Base-by-base conservation (phyloP, 1,284 basidiomycete species). In the Ceratobasidium sp. region DNA sequence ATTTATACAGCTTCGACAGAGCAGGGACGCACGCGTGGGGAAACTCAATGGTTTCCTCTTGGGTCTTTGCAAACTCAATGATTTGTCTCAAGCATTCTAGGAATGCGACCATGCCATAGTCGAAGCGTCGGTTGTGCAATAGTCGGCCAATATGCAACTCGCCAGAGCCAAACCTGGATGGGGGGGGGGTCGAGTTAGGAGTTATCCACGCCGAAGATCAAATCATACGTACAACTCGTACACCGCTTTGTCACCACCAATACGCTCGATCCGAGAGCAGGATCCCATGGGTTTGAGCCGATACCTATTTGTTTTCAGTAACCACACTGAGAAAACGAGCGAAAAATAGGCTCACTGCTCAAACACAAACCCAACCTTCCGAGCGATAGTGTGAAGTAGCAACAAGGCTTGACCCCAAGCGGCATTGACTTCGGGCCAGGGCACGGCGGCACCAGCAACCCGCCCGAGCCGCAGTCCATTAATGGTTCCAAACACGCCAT, bases 381-480 rank as follows among this genome's bases (percentile, higher is more conserved):
- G 88, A 2, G 95, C 94, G 65, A 99, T 89, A 4, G 96, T 96
- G 79, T 97, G 94, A 17, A 99, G 85, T 67, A 99, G 86, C 24
- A 99, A 85, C n/a, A 97, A 86, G 0, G 96, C 95, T 80, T 99
- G 94, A 0, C 98, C 98, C 96, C 97, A 98, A 2, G 98, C 98
- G 5, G 98, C 98, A 81, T 99, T 99, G 82, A 99, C 97, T 84
- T 99, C 98, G 5, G 94, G 90, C 97, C 97, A 99, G 81, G 99
- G 97, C 33, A 99, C 95, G 88, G 94, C 79, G 45, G 92, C 89
- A 45, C 90, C 89, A 27, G 93, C 91, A 11, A 97, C 89, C 76
- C 97, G 89, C 1, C 98, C 98, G 17, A 99, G 84, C 29, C 98
- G 89, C 17, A 99, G 86, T 0, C 96, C 96, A 80, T 99, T 99